Evolutionary conservation across 2,329 filamentous ascomycete species (phyloP).

Genomic region (Simplicillium aogashimaense): DNA sequence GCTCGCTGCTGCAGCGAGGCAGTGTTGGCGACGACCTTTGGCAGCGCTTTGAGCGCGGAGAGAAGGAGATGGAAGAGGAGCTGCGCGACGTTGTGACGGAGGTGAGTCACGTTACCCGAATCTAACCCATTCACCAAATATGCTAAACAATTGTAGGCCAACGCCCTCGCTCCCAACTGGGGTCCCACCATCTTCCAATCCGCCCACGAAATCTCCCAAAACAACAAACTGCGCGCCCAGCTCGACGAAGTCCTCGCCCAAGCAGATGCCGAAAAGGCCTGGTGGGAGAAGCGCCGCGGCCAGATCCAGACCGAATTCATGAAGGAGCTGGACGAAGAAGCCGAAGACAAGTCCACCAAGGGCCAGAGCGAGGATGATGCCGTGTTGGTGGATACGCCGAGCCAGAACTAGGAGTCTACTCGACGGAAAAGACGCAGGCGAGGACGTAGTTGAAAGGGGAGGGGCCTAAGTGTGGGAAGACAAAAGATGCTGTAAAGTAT

Average conservation of each 20-base stretch:
- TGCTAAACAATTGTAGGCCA: constrained; percentile 51
- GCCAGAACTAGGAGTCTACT: constrained; percentile 45
- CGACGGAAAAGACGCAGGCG: neutral
- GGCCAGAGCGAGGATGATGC: constrained; percentile 32
- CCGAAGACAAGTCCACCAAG: constrained; percentile 34
- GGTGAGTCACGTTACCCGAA: constrained; percentile 37
- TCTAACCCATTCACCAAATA: neutral
- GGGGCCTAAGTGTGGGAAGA: neutral
- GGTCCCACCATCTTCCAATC: constrained; percentile 94
- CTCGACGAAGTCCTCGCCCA: constrained; percentile 67
- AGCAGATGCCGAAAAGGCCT: constrained; percentile 65
- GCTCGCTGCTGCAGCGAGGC: constrained; percentile 73
- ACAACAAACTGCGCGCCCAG: constrained; percentile 63
- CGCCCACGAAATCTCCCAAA: constrained; percentile 90
- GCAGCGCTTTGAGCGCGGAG: constrained; percentile 82
- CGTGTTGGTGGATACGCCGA: constrained; percentile 62
- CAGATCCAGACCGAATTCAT: constrained; percentile 69
- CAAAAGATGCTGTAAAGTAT: neutral
- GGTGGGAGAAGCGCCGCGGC: constrained; percentile 81
- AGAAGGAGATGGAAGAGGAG: constrained; percentile 97
- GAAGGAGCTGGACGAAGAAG: constrained; percentile 65
- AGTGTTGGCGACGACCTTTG: constrained; percentile 94
- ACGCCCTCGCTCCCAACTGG: constrained; percentile 81
- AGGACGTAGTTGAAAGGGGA: neutral
- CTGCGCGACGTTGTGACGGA: constrained; percentile 88